A percentile compares a stretch with the other conserved stretches of the same genome.
Evolutionary conservation across 345 rosid genomes (phyloP).

Genomic region (Limnanthes douglasii): DNA sequence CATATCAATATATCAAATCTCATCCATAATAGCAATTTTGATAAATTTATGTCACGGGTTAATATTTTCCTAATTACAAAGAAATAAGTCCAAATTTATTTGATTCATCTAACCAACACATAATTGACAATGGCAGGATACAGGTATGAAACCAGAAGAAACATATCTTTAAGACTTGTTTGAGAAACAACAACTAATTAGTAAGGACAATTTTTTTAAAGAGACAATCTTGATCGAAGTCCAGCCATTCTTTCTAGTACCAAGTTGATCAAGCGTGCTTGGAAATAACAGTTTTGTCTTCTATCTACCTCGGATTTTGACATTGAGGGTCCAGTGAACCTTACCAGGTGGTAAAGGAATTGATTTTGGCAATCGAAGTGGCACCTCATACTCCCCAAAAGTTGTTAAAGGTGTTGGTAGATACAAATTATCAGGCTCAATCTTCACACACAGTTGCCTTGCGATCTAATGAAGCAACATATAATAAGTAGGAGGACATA

Average conservation of each 20-base stretch:
- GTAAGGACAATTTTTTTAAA: constrained; percentile 3
- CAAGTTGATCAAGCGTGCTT: no score
- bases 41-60: no score
- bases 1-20: no score
- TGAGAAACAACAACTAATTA: constrained; percentile 6
- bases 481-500: neutral
- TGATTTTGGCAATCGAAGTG: constrained; percentile 62
- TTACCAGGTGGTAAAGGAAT: constrained; percentile 73
- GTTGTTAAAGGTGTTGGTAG: constrained; percentile 48
- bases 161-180: constrained; percentile 1
- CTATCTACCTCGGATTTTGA: constrained; percentile 68
- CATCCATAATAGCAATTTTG: no score
- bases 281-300: neutral
- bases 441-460: constrained; percentile 63
- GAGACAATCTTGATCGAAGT: no score
- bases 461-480: constrained; percentile 30
- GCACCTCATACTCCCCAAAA: constrained; percentile 66
- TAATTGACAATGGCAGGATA: no score
- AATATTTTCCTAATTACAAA: no score
- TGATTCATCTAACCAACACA: no score
- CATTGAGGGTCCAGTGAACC: constrained; percentile 58
- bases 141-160: neutral
- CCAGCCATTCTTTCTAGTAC: no score
- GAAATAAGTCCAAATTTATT: no score
- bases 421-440: constrained; percentile 59